These are phyloP conservation scores for Seiridium unicorne DNA, from an alignment of 2,329 filamentous ascomycete genomes.

Conservation along the genomic window DNA sequence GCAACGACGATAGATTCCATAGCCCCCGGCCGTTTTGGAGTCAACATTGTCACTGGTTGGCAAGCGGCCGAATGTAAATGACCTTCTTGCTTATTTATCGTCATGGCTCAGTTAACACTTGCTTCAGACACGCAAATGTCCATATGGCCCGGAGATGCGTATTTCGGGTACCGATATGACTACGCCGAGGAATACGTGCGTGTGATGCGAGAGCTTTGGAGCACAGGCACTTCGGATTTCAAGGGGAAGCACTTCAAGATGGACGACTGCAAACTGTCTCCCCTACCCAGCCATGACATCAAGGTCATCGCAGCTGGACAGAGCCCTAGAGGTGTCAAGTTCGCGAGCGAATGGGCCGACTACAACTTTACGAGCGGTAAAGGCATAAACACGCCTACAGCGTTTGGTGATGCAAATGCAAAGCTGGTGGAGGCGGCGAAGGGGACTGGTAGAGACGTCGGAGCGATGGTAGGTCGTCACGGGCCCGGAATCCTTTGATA, in stretches of 20 bases:
- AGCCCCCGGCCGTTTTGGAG: conserved; percentile 21
- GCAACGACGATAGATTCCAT: conserved; percentile 23
- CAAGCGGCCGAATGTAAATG: conserved; percentile 21
- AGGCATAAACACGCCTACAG: conserved; percentile 10
- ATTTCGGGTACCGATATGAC: conserved; percentile 28
- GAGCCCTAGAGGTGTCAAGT: conserved; percentile 27
- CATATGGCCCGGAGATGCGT: conserved; percentile 25
- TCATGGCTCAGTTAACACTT: not conserved
- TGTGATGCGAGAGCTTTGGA: conserved; percentile 31
- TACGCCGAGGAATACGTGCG: conserved; percentile 28
- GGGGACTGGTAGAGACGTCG: conserved; percentile 8
- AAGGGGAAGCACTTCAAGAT: conserved; percentile 25
- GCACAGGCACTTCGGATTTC: conserved; percentile 19
- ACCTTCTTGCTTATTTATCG: not conserved
- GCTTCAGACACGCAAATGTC: conserved; percentile 20
- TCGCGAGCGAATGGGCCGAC: conserved; percentile 27
- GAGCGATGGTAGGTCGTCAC: conserved; percentile 6
- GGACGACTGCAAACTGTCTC: conserved; percentile 30
- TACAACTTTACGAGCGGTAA: conserved; percentile 29
- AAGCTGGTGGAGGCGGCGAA: conserved; percentile 8
- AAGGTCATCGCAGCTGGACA: conserved; percentile 12
- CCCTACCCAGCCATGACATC: conserved; percentile 12
- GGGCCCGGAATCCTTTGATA: no score
- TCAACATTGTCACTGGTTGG: conserved; percentile 28
- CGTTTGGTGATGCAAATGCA: conserved; percentile 6